Base-by-base conservation (phyloP, 768 basidiomycete genomes). In the Tulasnella sp. region DNA sequence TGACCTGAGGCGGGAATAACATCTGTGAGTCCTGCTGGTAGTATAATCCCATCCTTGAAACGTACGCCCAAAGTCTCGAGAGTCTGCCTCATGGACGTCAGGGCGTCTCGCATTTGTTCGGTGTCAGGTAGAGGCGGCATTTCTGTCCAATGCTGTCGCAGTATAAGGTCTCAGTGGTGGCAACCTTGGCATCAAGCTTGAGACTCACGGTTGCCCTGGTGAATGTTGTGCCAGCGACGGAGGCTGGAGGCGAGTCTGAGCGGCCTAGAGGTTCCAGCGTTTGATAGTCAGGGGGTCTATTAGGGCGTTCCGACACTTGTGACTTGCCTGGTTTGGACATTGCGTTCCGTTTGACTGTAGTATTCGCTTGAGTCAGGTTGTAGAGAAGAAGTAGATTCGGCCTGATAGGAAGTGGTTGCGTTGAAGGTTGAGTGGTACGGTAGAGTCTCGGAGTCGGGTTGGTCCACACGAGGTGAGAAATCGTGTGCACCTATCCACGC, bases 11-110 rank as follows among this genome's bases (percentile, higher is more conserved):
- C 11, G 17, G 40, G 1, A 34, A 26, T 36, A 9, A 7, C 19
- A n/a, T 37, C 12, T 0, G 19, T 39, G 44, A 52, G 29, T 39
- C 36, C 22, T 16, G 29, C 11, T 59, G 9, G 22, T 22, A n/a
- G n/a, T 12, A 29, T 34, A 67, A 16, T 14, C 62, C 42, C 29
- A 62, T 65, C 36, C 36, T 41, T 39, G 35, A 42, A 3, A 34
- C 71, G 77, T 65, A 82, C 83, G 39, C 77, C 78, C 19, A 83
- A 74, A 11, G 78, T 76, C n/a, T 70, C 75, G 19, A 82, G 74
- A 29, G 77, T 77, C n/a, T 69, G 75, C 70, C 79, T 80, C 78
- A 82, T 77, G 5, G 74, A 69, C 7, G 59, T 40, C 44, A 76
- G 65, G 76, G 62, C 82, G 80, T 75, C 75, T 62, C 76, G 76